phyloP scores from a whole-genome alignment of 2,329 filamentous ascomycete genomes.

The Claviceps purpurea region DNA sequence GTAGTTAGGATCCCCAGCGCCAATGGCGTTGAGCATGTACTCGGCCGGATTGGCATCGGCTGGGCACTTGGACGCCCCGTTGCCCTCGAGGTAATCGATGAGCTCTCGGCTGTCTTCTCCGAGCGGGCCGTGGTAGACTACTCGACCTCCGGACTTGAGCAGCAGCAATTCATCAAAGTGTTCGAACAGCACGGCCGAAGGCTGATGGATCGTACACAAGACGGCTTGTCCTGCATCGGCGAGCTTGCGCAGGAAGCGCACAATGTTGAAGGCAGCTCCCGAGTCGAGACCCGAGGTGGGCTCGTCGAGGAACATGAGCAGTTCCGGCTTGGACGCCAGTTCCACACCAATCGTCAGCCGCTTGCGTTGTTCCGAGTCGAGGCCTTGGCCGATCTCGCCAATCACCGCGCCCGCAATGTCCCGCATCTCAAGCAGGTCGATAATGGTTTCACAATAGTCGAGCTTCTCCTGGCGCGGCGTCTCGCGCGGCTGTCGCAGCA shows the following conservation, averaged over 20 bases:
- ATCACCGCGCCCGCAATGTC: constrained; percentile 52
- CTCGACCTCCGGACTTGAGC: constrained; percentile 37
- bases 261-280: constrained; percentile 46
- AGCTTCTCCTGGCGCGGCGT: constrained; percentile 48
- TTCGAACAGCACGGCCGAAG: constrained; percentile 41
- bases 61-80: constrained; percentile 35
- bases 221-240: constrained; percentile 47
- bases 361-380: constrained; percentile 47
- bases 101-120: constrained; percentile 34
- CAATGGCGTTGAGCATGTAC: constrained; percentile 43
- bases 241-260: constrained; percentile 47
- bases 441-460: constrained; percentile 53
- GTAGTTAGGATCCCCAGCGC: constrained; percentile 48
- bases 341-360: constrained; percentile 43
- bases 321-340: constrained; percentile 41
- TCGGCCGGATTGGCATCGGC: constrained; percentile 38
- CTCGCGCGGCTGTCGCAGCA: constrained; percentile 46
- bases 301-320: constrained; percentile 54
- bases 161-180: constrained; percentile 43
- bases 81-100: constrained; percentile 37
- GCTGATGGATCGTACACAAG: constrained; percentile 48
- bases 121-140: constrained; percentile 41
- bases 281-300: constrained; percentile 45
- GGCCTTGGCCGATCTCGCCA: constrained; percentile 42
- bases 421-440: constrained; percentile 57